Base-by-base conservation (phyloP, 2,329 filamentous ascomycete species). In the Diaporthe vexans region DNA sequence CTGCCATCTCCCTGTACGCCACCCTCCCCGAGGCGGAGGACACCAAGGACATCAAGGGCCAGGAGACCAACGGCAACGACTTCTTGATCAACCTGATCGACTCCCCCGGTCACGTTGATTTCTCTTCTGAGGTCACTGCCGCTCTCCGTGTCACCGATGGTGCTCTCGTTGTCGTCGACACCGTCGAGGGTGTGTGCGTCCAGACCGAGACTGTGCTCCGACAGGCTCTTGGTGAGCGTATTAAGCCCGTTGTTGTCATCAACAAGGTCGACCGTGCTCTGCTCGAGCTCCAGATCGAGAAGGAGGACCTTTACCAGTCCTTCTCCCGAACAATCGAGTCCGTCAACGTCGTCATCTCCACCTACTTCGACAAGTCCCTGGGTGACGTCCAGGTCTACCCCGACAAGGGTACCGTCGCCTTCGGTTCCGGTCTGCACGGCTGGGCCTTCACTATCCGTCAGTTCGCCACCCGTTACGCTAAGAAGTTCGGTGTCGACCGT, bases 51-150 rank as follows among this genome's bases (percentile, higher is more conserved):
- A 95, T 98, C 80, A 93, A 94, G 80, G 92, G 92, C 85, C 91
- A 95, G 88, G 93, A 94, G 88, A 94, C 94, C 80, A 91, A 95
- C 78, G 97, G 97, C 87, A 94, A 93, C 86, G 95, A 98, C 86
- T 99, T 99, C 94, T 91, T 99, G 91, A 97, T 99, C 93, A 99
- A 99, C 93, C 91, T 99, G 88, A 99, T 99, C 86, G 97, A 99
- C 89, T 99, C 97, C 76, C 97, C 97, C 78, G 97, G 97, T 92
- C 97, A 99, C 96, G 97, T 99, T 90, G 97, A 99, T 90, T 99
- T 99, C 93, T 99, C 97, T 56, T 99, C 97, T 79, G 97, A 99
- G 86, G 97, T 99, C 85, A 99, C 97, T 84, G 97, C 97, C 85
- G 97, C 97, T 85, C 96, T 99, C 84, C 97, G 97, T 95, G 97